These are phyloP conservation scores for Eremochloa ophiuroides DNA, from an alignment of 176 grass and related monocot genomes.

Conservation along the genomic window DNA sequence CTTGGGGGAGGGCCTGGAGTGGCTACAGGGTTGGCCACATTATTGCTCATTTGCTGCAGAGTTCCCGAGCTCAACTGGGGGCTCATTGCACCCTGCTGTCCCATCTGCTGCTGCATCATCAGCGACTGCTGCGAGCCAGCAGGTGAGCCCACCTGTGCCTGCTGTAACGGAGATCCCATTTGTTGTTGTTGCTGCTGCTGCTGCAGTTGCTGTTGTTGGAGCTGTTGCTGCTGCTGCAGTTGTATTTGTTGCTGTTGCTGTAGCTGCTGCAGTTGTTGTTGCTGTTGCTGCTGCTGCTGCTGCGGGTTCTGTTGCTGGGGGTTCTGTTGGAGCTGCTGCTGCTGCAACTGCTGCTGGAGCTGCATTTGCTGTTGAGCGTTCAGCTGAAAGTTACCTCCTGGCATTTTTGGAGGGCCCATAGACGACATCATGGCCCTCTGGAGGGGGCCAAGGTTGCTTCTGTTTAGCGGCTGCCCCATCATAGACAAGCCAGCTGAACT, in stretches of 20 bases:
- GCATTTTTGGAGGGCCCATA: conserved; percentile 94
- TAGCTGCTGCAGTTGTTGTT: neutral
- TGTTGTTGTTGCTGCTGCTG: conserved; percentile 54
- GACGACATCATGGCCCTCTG: conserved; percentile 66
- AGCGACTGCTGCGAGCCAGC: conserved; percentile 60
- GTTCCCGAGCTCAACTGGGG: conserved; percentile 80
- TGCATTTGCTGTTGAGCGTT: conserved; percentile 66
- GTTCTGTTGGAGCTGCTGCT: conserved; percentile 31
- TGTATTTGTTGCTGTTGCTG: conserved; percentile 15
- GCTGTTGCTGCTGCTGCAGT: conserved; percentile 34
- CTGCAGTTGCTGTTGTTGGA: neutral
- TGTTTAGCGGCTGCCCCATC: conserved; percentile 62
- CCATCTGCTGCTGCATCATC: conserved; percentile 70
- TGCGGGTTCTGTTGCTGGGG: conserved; percentile 23
- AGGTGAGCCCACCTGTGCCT: conserved; percentile 60
- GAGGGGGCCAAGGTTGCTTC: conserved; percentile 55
- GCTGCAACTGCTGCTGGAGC: conserved; percentile 32
- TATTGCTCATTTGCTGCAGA: conserved; percentile 67
- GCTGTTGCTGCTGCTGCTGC: conserved; percentile 47
- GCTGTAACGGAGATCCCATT: conserved; percentile 64
- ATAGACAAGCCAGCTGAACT: conserved; percentile 61
- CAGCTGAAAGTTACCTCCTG: conserved; percentile 60
- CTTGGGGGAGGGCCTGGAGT: conserved; percentile 70
- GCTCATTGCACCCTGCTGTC: conserved; percentile 69
- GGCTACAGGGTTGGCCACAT: conserved; percentile 28